phyloP scores from a whole-genome alignment of 2,329 filamentous ascomycete genomes.

The Trichophyton simii region DNA sequence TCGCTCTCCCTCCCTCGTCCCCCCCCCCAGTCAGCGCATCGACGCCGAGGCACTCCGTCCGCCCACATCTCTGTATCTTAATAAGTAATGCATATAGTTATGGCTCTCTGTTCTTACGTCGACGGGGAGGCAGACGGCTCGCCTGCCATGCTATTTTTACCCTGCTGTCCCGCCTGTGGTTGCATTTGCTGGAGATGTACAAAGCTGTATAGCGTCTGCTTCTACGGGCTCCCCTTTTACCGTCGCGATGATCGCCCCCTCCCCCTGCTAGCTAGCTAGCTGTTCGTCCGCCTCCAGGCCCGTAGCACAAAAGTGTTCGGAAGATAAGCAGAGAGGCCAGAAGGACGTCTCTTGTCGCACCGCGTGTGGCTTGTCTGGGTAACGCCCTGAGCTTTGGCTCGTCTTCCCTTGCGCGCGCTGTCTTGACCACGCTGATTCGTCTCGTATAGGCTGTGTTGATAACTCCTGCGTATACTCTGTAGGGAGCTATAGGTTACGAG shows the following conservation, averaged over 20 bases:
- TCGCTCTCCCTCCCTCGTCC: no score
- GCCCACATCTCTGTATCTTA: no score
- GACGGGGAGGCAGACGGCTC: no score
- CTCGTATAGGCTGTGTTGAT: neutral
- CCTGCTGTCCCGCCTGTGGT: neutral
- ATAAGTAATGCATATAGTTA: no score
- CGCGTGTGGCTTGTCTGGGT: neutral
- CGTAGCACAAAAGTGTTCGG: slow-evolving; percentile 2
- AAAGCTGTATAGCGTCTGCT: no score
- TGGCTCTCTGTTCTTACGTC: no score
- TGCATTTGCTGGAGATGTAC: neutral
- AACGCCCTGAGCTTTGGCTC: neutral
- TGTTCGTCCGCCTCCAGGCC: neutral
- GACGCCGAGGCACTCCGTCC: no score
- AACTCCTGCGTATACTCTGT: no score
- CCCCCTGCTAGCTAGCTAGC: neutral
- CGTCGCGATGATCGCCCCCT: neutral
- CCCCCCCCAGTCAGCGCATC: no score
- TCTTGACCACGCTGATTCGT: neutral
- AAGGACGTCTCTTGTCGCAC: neutral
- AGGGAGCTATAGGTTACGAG: no score
- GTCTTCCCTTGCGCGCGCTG: neutral
- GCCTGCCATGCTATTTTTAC: neutral
- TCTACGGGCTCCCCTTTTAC: neutral
- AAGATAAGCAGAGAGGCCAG: neutral